Conservation (phyloP, 805 yeast species). For the Ogataea methanolica region DNA sequence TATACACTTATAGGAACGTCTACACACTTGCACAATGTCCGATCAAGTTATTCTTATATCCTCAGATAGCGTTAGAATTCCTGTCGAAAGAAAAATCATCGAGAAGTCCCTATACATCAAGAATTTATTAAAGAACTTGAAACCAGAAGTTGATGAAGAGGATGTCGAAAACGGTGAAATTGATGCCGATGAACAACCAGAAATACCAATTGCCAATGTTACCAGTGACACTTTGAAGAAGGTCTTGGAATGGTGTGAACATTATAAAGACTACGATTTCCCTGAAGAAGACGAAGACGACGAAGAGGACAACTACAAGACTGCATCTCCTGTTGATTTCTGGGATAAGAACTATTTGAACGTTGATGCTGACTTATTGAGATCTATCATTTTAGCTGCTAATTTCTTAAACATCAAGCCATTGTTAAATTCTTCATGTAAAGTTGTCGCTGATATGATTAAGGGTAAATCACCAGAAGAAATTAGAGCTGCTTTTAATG, state of each 20-base stretch:
- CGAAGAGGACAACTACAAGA: conserved; percentile 49
- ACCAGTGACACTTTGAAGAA: conserved; percentile 74
- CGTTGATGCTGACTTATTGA: conserved; percentile 79
- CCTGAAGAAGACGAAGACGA: conserved; percentile 67
- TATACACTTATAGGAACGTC: background rate
- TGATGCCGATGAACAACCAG: conserved; percentile 59
- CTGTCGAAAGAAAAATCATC: conserved; percentile 67
- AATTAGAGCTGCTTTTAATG: conserved; percentile 66
- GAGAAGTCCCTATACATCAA: conserved; percentile 73
- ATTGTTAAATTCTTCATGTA: conserved; percentile 65
- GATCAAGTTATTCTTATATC: background rate
- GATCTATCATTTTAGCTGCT: conserved; percentile 72
- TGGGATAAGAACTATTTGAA: conserved; percentile 91
- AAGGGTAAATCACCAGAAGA: conserved; percentile 74
- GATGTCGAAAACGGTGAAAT: conserved; percentile 34
- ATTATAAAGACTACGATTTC: conserved; percentile 71
- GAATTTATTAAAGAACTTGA: conserved; percentile 66
- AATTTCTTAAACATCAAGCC: conserved; percentile 69
- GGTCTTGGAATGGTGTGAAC: conserved; percentile 87
- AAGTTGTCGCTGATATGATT: conserved; percentile 80
- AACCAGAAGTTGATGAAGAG: conserved; percentile 18
- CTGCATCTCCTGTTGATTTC: conserved; percentile 71
- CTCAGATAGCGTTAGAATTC: conserved; percentile 62
- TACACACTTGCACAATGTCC: background rate
- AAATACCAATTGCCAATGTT: conserved; percentile 81